Percentiles rank a stretch among this genome's conserved stretches.
Evolutionary conservation across 2,329 filamentous ascomycete species (phyloP).

Genomic region (Myriangium duriaei): DNA sequence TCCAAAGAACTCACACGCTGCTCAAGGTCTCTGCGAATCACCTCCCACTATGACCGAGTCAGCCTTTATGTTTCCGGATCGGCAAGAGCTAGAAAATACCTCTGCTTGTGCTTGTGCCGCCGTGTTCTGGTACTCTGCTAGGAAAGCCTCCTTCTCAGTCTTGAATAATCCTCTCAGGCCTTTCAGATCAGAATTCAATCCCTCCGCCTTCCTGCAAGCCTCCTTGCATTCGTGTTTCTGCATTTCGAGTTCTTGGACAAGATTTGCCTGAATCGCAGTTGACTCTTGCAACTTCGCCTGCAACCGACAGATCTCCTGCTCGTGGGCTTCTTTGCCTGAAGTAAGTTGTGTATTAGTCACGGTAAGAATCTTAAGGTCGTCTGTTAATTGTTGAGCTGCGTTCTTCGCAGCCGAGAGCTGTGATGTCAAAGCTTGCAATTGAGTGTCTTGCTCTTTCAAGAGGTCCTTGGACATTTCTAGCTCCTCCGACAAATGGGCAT

Average conservation of each 20-base stretch:
- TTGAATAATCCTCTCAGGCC: neutral
- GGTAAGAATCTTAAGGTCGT: neutral
- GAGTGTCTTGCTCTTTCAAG: conserved; percentile 14
- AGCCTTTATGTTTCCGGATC: neutral
- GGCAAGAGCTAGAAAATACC: neutral
- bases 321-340: neutral
- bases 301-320: neutral
- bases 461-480: conserved; percentile 30
- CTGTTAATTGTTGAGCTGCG: neutral
- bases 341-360: neutral
- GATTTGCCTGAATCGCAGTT: neutral
- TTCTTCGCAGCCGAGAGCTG: neutral
- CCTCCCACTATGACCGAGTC: conserved; percentile 1
- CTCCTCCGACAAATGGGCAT: conserved; percentile 34
- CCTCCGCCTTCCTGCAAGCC: conserved; percentile 8
- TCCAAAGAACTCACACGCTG: neutral
- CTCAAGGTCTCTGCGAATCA: neutral
- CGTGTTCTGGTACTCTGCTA: conserved; percentile 2
- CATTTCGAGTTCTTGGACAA: neutral
- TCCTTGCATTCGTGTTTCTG: neutral
- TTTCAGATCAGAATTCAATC: conserved; percentile 8
- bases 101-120: conserved; percentile 2
- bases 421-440: neutral
- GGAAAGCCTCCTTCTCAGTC: conserved; percentile 4
- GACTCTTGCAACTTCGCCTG: neutral